Evolutionary conservation across 2,329 filamentous ascomycete species (phyloP).

Genomic region (Aotearoamyces nothofagi): DNA sequence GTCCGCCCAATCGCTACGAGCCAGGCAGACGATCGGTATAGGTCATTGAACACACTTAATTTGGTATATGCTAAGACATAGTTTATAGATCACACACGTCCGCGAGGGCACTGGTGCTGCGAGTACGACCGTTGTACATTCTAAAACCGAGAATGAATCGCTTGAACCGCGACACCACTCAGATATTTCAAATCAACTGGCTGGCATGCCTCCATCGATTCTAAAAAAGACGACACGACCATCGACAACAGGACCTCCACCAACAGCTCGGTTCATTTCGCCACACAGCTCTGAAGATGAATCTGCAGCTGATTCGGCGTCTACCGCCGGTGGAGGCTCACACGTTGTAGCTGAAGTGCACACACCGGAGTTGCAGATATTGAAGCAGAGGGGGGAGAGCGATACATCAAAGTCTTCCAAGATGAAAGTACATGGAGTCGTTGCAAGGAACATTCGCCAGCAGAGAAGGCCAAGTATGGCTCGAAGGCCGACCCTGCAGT

Average conservation of each 20-base stretch:
- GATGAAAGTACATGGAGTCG: not conserved
- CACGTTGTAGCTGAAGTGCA: conserved; percentile 14
- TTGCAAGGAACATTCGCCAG: not conserved
- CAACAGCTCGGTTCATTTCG: conserved; percentile 45
- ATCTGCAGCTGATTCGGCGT: conserved; percentile 24
- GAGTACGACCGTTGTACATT: conserved; percentile 10
- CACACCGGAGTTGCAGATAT: conserved; percentile 7
- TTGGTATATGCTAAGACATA: too few relatives aligned
- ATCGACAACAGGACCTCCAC: conserved; percentile 34
- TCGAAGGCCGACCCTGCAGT: too few relatives aligned
- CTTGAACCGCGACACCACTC: too few relatives aligned
- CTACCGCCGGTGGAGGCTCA: conserved; percentile 24
- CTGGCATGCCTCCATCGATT: conserved; percentile 33
- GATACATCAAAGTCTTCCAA: not conserved
- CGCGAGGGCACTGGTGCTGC: too few relatives aligned
- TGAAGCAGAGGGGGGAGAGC: not conserved
- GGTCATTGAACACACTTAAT: too few relatives aligned
- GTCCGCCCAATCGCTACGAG: conserved; percentile 37
- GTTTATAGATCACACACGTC: too few relatives aligned
- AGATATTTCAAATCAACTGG: too few relatives aligned
- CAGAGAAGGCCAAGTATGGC: not conserved
- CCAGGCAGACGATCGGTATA: conserved; percentile 27
- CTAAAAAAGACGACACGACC: conserved; percentile 42
- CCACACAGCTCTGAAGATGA: conserved; percentile 32
- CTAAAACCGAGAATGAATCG: too few relatives aligned